Evolutionary conservation across 2,329 filamentous ascomycete genomes (phyloP).

Genomic region (Neonectria punicea): DNA sequence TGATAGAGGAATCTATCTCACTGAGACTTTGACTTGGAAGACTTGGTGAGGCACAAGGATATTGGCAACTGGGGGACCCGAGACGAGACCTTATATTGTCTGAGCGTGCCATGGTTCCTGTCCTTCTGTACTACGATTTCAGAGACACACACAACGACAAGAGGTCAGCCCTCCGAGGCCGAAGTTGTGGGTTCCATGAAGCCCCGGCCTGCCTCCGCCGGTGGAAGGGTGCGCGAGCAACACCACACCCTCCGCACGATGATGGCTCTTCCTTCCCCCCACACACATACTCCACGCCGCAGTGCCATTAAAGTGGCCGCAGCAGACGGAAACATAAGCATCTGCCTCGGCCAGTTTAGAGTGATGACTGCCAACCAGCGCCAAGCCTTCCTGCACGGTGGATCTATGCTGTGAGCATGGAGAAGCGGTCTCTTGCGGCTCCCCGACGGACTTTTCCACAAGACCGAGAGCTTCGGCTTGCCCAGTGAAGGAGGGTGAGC

Average conservation of each 20-base stretch:
- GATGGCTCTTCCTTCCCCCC: neutral
- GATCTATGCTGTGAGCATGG: constrained; percentile 13
- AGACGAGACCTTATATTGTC: constrained; percentile 16
- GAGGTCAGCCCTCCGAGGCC: constrained; percentile 13
- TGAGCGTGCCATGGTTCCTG: neutral
- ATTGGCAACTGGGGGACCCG: constrained; percentile 1
- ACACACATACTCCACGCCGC: neutral
- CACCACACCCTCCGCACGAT: constrained; percentile 8
- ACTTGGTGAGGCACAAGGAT: constrained; percentile 9
- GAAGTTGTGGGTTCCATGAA: constrained; percentile 19
- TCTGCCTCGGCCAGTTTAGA: neutral
- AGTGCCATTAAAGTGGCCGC: neutral
- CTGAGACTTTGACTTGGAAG: constrained; percentile 14
- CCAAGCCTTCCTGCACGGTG: constrained; percentile 5
- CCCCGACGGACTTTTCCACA: constrained; percentile 18
- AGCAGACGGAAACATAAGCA: too few species aligned
- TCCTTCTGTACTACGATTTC: neutral
- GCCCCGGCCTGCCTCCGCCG: constrained; percentile 19
- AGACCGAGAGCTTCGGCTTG: constrained; percentile 19
- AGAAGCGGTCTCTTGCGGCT: constrained; percentile 9
- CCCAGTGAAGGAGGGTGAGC: neutral
- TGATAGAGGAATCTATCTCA: constrained; percentile 1
- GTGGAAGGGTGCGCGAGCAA: constrained; percentile 22
- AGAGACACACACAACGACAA: neutral
- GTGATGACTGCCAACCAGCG: constrained; percentile 13